Evolutionary conservation across 345 rosid species (phyloP).

Genomic region (Angophora floribunda): DNA sequence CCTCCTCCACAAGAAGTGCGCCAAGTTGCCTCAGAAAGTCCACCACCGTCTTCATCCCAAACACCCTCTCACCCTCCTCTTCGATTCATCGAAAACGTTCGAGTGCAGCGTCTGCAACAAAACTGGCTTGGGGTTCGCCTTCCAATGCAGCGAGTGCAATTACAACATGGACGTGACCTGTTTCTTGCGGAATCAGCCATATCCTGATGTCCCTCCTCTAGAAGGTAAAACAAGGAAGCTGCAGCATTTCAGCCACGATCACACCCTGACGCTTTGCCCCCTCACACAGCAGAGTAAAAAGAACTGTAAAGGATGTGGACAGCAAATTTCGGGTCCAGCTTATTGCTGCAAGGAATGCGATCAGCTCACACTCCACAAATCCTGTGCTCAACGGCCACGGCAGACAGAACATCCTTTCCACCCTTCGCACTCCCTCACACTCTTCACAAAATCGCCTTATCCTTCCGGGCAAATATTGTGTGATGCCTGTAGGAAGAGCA

Average conservation of each 20-base stretch:
- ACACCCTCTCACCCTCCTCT: slow-evolving; percentile 8
- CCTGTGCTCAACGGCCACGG: background rate
- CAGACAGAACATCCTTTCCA: background rate
- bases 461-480: background rate
- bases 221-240: background rate
- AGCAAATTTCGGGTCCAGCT: background rate
- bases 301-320: background rate
- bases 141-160: slow-evolving; percentile 1
- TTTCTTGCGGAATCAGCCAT: background rate
- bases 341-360: background rate
- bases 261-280: background rate
- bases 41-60: slow-evolving; percentile 7
- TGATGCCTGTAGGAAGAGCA: background rate
- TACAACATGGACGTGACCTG: slow-evolving; percentile 4
- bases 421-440: background rate
- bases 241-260: background rate
- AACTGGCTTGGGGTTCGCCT: background rate
- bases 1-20: slow-evolving; percentile 12
- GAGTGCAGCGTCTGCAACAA: slow-evolving; percentile 1
- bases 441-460: background rate
- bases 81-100: background rate
- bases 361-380: background rate
- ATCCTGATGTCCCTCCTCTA: background rate
- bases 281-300: background rate
- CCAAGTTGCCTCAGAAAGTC: background rate